A percentile compares a stretch with the other conserved stretches of the same genome.
Conservation (phyloP, 257 asterid genomes). For the Eustoma russellianum region DNA sequence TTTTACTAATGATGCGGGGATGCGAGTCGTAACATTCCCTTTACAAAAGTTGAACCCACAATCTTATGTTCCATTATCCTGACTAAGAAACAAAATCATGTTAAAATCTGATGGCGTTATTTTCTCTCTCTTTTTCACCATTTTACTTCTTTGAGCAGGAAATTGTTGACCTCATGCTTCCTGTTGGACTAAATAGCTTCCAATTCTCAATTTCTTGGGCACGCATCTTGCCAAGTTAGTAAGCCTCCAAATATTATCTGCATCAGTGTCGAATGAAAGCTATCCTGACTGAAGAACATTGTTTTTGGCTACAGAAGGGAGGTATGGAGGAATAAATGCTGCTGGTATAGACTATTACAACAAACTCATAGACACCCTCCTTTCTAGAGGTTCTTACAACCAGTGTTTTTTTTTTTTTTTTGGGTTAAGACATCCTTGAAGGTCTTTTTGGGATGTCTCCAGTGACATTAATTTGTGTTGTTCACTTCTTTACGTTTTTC, state of each 20-base stretch:
- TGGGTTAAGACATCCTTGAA: no score
- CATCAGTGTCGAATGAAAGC: neutral
- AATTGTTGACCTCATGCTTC: constrained; percentile 49
- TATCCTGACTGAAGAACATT: neutral
- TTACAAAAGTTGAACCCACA: no score
- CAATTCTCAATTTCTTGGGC: constrained; percentile 72
- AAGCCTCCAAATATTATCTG: neutral
- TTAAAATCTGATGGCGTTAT: no score
- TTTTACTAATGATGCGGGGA: no score
- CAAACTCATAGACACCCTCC: neutral
- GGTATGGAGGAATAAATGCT: neutral
- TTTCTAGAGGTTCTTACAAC: neutral
- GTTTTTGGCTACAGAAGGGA: constrained; percentile 18
- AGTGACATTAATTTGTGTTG: neutral
- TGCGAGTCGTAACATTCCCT: no score
- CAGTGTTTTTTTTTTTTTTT: neutral
- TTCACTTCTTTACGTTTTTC: neutral
- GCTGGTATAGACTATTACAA: neutral
- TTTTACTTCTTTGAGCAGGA: constrained; percentile 23
- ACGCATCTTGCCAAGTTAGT: constrained; percentile 51
- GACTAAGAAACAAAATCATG: no score
- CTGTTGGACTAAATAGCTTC: constrained; percentile 48
- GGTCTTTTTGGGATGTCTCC: neutral
- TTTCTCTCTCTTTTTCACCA: no score
- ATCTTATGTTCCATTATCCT: no score